These are phyloP conservation scores for Pythium scleroteichum DNA, from an alignment of 352 stramenopile species.

Conservation along the genomic window DNA sequence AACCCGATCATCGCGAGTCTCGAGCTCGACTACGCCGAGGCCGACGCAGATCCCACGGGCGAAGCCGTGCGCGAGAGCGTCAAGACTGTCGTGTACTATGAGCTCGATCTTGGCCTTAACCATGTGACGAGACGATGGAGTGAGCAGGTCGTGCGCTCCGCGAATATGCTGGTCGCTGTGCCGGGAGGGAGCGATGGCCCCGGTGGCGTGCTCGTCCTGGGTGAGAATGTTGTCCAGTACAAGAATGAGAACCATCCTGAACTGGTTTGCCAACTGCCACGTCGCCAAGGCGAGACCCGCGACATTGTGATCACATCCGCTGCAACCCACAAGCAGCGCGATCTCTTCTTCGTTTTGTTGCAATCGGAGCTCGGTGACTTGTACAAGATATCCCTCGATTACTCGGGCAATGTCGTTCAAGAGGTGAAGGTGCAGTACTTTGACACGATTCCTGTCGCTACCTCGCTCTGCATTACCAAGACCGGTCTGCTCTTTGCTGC, in stretches of 20 bases:
- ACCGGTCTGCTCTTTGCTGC: slow-evolving; percentile 96
- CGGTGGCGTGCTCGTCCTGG: slow-evolving; percentile 95
- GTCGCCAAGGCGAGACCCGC: slow-evolving; percentile 73
- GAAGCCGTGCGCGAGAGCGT: slow-evolving; percentile 63
- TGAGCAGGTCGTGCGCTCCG: slow-evolving; percentile 81
- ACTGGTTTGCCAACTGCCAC: slow-evolving; percentile 71
- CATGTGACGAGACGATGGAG: slow-evolving; percentile 97
- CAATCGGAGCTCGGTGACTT: slow-evolving; percentile 98
- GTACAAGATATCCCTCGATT: slow-evolving; percentile 96
- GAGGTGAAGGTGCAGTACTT: slow-evolving; percentile 94
- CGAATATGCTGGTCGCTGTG: slow-evolving; percentile 94
- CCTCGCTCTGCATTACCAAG: slow-evolving; percentile 97
- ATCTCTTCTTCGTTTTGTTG: slow-evolving; percentile 97
- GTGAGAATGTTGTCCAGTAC: slow-evolving; percentile 97
- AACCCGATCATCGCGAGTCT: slow-evolving; percentile 98
- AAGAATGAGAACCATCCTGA: slow-evolving; percentile 93
- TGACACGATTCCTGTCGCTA: slow-evolving; percentile 95
- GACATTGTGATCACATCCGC: slow-evolving; percentile 93
- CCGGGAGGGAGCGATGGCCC: slow-evolving; percentile 81
- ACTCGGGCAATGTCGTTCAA: slow-evolving; percentile 78
- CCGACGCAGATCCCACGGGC: slow-evolving; percentile 82
- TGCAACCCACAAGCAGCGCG: slow-evolving; percentile 92
- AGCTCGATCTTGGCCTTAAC: slow-evolving; percentile 99
- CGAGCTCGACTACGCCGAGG: slow-evolving; percentile 95
- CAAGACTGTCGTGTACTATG: slow-evolving; percentile 98